Base-by-base conservation (phyloP, 441 rosid genomes). In the Brassica balearica region DNA sequence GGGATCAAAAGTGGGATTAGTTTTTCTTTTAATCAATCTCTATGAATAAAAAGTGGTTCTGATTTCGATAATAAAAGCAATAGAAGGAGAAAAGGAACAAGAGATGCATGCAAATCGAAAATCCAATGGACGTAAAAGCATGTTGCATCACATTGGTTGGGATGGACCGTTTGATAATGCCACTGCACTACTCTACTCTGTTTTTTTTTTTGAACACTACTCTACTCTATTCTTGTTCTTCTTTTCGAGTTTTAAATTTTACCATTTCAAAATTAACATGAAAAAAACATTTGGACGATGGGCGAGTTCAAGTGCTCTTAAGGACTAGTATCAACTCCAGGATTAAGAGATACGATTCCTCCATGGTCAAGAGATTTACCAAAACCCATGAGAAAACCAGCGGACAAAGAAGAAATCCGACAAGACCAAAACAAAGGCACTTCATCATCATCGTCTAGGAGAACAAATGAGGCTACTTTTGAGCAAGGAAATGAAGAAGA, bases 61-160 rank as follows among this genome's bases (percentile, higher is more conserved):
- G 38, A 55, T 4, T 7, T 7, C 72, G 55, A 25, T 6, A 7
- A n/a, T n/a, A 51, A 69, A 22, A 22, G 59, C 55, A 71, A 82
- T 86, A 89, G 98, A 94, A 17, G 76, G 87, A 69, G 97, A 87
- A 61, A 88, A 90, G 70, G 95, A 95, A 77, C 74, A 83, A 36
- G 97, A 93, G 75, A 89, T 93, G 85, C 88, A 87, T 93, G 85
- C 88, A 87, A 81, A 95, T 93, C 46, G 97, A 97, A 64, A 43
- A 22, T 55, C 99, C 99, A 38, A 95, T 97, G 32, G 97, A 95
- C 83, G 97, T 29, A 27, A 27, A 27, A 93, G 83, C 99, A 95
- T 76, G 95, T 93, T 8, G 95, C 97, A 17, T 5, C 99, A 95
- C 64, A 93, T 95, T 62, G 99, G 98, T 82, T 91, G 93, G 92